Evolutionary conservation across 2,329 filamentous ascomycete genomes (phyloP), one percentile per base, ranked within the genome.

Genomic region (Raffaelea arxii): DNA sequence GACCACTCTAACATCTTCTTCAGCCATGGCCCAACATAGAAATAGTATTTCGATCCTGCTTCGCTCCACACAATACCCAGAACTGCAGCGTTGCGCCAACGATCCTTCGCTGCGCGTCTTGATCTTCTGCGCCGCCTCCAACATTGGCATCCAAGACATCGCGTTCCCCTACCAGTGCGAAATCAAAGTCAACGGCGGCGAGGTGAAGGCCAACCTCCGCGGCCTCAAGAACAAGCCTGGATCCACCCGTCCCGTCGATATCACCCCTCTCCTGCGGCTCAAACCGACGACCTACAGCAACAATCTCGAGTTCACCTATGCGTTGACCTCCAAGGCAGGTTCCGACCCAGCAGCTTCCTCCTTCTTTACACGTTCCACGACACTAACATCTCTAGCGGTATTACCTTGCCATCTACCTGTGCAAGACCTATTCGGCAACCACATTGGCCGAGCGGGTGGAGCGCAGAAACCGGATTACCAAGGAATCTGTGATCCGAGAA

Each of bases 151-250:
- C 3, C 85, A 86, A 43, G 88, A 97, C 51, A 81, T 98, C 46
- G 70, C 86, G 1, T 98, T 98, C 54, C 92, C 92, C 2, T 81
- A 91, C 56, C 89, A 96, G 65, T 85, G 92, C 25, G 92, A 98
- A 61, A 75, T 98, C 48, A 91, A 89, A 60, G 79, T 95, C 47
- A 98, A 98, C 56, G 76, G 80, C 10, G 84, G 84, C 27, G 88
- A 96, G 48, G 76, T 96, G 54, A 92, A 91, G 63, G 84, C 85
- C n/a, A 98, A 97, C 61, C 74, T 94, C 54, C 85, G 92, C 55
- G 92, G 92, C 4, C 66, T 98, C 51, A 98, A 98, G 66, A 96
- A 95, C 63, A 94, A 92, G 63, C 87, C 91, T 6, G 92, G 92
- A 21, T 94, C 92, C 39, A 98, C 92, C 36, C 82, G 88, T 57